Percentiles rank a stretch among this genome's conserved stretches.
Evolutionary conservation across 1,284 basidiomycete species (phyloP).

Genomic region (Macrocystidia cucumis): DNA sequence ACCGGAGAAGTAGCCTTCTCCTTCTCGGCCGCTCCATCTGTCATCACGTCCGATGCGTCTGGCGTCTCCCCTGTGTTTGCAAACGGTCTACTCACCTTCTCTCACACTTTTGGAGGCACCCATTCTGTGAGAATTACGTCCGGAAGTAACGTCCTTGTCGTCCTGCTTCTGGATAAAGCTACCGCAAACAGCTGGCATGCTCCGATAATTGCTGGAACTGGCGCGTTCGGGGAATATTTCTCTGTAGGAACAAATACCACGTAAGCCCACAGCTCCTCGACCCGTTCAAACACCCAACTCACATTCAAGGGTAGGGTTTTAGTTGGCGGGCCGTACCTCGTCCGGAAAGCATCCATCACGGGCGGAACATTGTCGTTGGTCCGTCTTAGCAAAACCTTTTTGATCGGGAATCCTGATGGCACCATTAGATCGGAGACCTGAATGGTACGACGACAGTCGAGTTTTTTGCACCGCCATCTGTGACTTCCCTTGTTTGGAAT

Average conservation of each 20-base stretch:
- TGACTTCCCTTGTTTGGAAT: constrained; percentile 38
- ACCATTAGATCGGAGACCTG: constrained; percentile 33
- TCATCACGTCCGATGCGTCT: constrained; percentile 18
- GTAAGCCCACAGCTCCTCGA: constrained; percentile 12
- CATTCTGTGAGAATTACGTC: constrained; percentile 25
- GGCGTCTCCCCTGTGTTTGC: constrained; percentile 20
- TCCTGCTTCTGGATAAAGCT: constrained; percentile 35
- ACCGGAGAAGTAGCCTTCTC: constrained; percentile 34
- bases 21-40: constrained; percentile 21
- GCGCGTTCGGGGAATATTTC: constrained; percentile 34
- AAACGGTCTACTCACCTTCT: constrained; percentile 28
- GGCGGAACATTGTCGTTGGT: constrained; percentile 28
- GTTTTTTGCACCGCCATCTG: constrained; percentile 29
- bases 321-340: constrained; percentile 42
- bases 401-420: too few relatives aligned
- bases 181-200: constrained; percentile 41
- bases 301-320: constrained; percentile 28
- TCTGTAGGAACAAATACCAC: constrained; percentile 40
- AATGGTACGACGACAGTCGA: constrained; percentile 38
- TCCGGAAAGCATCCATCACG: constrained; percentile 33
- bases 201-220: constrained; percentile 28
- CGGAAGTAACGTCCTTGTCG: constrained; percentile 20
- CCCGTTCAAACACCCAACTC: not conserved
- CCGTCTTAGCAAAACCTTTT: constrained; percentile 5
- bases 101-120: constrained; percentile 26